Evolutionary conservation across 2,329 filamentous ascomycete species (phyloP).

Genomic region (Albophoma yamanashiensis): DNA sequence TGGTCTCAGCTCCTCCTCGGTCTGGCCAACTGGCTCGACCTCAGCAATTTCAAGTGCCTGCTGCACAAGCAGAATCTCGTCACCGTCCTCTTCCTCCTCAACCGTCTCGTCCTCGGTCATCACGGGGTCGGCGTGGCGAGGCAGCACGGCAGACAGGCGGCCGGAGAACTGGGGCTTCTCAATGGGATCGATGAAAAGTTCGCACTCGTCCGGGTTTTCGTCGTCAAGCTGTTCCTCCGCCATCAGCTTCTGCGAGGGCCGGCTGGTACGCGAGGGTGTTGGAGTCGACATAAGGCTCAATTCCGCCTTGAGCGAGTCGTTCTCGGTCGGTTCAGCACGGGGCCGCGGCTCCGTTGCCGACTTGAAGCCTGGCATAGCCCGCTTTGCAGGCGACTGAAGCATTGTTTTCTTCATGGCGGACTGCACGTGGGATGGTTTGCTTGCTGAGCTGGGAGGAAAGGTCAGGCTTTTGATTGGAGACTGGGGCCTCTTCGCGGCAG

Average conservation of each 20-base stretch:
- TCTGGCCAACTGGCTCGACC: not conserved
- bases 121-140: constrained; percentile 29
- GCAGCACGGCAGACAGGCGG: constrained; percentile 32
- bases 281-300: constrained; percentile 22
- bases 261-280: constrained; percentile 11
- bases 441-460: constrained; percentile 10
- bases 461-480: constrained; percentile 30
- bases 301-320: constrained; percentile 23
- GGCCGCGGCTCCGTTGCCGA: constrained; percentile 17
- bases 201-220: constrained; percentile 13
- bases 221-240: constrained; percentile 18
- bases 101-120: constrained; percentile 21
- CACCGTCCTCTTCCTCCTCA: constrained; percentile 14
- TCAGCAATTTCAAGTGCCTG: not conserved
- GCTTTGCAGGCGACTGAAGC: constrained; percentile 42
- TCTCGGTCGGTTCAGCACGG: constrained; percentile 9
- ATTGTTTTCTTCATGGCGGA: constrained; percentile 36
- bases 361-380: constrained; percentile 23
- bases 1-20: not conserved
- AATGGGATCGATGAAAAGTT: constrained; percentile 22
- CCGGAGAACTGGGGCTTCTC: constrained; percentile 30
- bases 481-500: constrained; percentile 39
- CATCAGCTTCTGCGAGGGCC: constrained; percentile 26
- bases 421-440: constrained; percentile 16
- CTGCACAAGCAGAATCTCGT: constrained; percentile 1